Conservation (phyloP, 106 monocot genomes). For the Apostasia shenzhenica region DNA sequence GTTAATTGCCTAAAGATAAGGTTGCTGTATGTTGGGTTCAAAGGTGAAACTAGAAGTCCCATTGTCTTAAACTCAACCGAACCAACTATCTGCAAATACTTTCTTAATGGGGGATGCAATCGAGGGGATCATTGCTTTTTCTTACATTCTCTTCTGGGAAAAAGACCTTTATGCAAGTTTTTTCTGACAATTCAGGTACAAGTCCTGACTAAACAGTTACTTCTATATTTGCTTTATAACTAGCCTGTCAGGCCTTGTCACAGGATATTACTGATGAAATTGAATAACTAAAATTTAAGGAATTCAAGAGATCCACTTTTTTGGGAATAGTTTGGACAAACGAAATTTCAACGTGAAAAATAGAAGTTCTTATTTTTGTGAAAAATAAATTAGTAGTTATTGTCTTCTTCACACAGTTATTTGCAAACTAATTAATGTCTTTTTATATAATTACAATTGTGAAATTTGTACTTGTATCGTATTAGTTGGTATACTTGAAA, state of each 20-base stretch:
- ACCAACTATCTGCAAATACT: conserved; percentile 41
- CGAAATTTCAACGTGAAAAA: too few species aligned
- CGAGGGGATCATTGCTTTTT: conserved; percentile 49
- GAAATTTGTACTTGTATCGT: too few species aligned
- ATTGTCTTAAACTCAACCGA: conserved; percentile 1
- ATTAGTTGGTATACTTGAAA: too few species aligned
- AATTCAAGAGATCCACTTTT: too few species aligned
- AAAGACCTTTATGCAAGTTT: conserved; percentile 60
- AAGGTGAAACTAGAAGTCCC: conserved; percentile 3
- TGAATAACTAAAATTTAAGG: too few species aligned
- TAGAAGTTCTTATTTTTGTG: too few species aligned
- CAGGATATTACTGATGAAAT: too few species aligned
- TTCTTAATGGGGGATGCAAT: conserved; percentile 43
- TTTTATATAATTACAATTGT: too few species aligned
- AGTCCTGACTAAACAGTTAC: neutral
- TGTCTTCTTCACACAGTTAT: too few species aligned
- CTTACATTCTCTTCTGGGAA: conserved; percentile 56
- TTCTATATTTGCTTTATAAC: neutral
- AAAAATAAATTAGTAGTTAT: too few species aligned
- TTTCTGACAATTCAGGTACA: conserved; percentile 65
- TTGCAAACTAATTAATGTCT: too few species aligned
- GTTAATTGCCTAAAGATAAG: conserved; percentile 13
- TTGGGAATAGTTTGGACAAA: too few species aligned
- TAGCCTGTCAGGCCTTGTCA: neutral
- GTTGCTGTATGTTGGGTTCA: conserved; percentile 8